phyloP scores from a whole-genome alignment of 2,329 filamentous ascomycete species.

The Cercospora sojina region DNA sequence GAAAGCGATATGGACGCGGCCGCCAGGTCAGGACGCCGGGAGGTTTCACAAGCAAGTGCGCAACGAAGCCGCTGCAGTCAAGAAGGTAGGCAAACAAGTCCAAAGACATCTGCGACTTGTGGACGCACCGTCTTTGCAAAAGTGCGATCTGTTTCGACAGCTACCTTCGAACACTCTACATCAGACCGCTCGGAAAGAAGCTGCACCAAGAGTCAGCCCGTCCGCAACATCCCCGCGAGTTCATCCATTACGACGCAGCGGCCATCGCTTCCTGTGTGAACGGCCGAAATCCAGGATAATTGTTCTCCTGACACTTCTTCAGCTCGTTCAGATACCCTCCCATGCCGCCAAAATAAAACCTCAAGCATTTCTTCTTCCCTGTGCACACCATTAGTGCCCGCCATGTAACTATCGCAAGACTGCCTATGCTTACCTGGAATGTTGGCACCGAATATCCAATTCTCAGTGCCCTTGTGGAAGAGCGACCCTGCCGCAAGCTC shows the following conservation, averaged over 20 bases:
- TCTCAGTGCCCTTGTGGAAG: slow-evolving; percentile 31
- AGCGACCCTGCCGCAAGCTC: slow-evolving; percentile 29
- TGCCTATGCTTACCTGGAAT: slow-evolving; percentile 13
- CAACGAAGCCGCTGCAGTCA: background rate
- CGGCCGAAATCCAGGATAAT: slow-evolving; percentile 28
- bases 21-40: background rate
- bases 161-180: no score
- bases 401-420: background rate
- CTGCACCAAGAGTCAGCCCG: background rate
- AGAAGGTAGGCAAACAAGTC: background rate
- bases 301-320: slow-evolving; percentile 19
- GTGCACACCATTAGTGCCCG: background rate
- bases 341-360: slow-evolving; percentile 33
- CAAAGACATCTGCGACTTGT: no score
- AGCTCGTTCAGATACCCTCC: slow-evolving; percentile 26
- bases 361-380: slow-evolving; percentile 31
- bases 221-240: background rate
- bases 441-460: slow-evolving; percentile 38
- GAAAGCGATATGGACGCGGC: background rate
- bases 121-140: no score
- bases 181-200: no score
- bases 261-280: slow-evolving; percentile 12
- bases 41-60: background rate
- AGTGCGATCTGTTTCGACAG: no score
- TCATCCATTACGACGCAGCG: background rate